Evolutionary conservation across 805 yeast genomes (phyloP).

Genomic region (Metschnikowia proteae): DNA sequence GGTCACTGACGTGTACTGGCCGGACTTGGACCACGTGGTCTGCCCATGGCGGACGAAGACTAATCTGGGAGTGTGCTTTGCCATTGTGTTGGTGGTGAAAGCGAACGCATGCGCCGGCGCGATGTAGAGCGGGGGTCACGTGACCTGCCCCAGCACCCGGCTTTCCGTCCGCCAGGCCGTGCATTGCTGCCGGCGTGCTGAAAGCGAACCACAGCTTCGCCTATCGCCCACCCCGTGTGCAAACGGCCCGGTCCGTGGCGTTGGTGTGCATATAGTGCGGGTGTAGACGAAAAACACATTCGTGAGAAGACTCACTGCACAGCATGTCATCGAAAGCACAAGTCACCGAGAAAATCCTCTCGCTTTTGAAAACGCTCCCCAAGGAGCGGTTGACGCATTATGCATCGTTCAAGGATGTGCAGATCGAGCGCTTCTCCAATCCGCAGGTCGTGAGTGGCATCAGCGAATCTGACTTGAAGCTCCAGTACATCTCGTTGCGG

Average conservation of each 20-base stretch:
- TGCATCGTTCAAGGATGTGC: constrained; percentile 66
- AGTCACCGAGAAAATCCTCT: constrained; percentile 54
- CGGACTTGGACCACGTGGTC: constrained; percentile 93
- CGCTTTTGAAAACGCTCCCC: constrained; percentile 59
- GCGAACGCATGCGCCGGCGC: background rate
- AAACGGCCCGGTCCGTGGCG: background rate
- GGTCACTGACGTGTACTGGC: constrained; percentile 86
- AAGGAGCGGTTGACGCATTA: constrained; percentile 64
- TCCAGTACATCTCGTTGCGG: constrained; percentile 58
- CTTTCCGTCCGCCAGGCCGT: too few relatives aligned
- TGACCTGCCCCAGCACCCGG: background rate
- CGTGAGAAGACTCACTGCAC: background rate
- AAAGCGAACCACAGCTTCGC: too few relatives aligned
- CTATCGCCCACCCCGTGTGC: too few relatives aligned
- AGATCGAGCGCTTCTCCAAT: constrained; percentile 43
- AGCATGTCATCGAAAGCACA: constrained; percentile 32
- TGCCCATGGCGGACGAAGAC: constrained; percentile 81
- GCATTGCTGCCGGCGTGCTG: too few relatives aligned
- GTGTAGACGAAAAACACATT: background rate
- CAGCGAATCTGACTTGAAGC: constrained; percentile 49
- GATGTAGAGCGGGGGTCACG: background rate
- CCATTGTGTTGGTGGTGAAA: constrained; percentile 5
- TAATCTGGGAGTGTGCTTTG: constrained; percentile 54
- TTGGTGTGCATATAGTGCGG: constrained; percentile 1
- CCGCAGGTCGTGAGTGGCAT: constrained; percentile 33